These are phyloP conservation scores for Alnus glutinosa DNA, from an alignment of 306 rosid genomes.

Conservation along the genomic window DNA sequence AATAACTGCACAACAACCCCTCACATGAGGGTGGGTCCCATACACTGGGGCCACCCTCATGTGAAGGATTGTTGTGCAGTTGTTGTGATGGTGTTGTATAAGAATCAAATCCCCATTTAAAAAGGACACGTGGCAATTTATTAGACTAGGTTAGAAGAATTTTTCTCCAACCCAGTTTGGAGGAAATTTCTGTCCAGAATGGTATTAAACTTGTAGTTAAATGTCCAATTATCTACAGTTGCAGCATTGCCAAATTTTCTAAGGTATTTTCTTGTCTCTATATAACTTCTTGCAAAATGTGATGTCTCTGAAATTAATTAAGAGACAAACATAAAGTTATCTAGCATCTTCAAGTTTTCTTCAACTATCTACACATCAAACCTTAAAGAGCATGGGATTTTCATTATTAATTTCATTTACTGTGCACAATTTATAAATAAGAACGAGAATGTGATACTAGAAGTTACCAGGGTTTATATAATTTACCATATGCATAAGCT, in stretches of 20 bases:
- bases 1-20: no score
- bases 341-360: neutral
- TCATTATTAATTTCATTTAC: neutral
- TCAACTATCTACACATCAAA: constrained; percentile 8
- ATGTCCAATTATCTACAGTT: constrained; percentile 6
- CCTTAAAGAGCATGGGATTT: constrained; percentile 24
- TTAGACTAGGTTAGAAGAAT: no score
- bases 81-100: no score
- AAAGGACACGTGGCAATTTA: no score
- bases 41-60: no score
- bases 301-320: neutral
- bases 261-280: neutral
- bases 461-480: constrained; percentile 18
- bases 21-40: no score
- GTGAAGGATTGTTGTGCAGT: no score
- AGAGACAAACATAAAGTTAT: neutral
- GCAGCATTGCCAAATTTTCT: neutral
- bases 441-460: neutral
- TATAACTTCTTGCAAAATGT: neutral
- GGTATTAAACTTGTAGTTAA: neutral
- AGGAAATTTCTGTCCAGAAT: no score
- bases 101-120: no score
- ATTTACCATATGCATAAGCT: constrained; percentile 92
- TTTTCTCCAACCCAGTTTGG: no score
- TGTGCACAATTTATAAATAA: neutral